Conservation (phyloP, 441 rosid genomes). For the Flueggea neowawraea region DNA sequence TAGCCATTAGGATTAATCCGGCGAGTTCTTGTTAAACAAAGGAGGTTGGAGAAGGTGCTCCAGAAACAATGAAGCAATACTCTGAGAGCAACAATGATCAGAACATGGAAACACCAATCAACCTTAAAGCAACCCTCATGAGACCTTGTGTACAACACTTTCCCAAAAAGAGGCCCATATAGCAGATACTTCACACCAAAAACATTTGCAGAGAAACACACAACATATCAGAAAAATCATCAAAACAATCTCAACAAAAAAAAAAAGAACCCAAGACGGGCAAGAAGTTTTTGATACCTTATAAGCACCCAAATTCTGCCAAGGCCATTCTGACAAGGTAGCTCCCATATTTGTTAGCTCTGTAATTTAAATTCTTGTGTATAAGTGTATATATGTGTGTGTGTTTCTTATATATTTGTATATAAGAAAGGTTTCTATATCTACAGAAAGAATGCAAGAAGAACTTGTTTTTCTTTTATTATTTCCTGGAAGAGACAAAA, state of each 20-base stretch:
- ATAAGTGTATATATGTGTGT: not conserved
- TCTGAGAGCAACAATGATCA: slow-evolving; percentile 49
- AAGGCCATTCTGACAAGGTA: slow-evolving; percentile 77
- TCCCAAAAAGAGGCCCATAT: slow-evolving; percentile 68
- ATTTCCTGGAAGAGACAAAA: too few species aligned
- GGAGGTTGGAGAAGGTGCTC: slow-evolving; percentile 54
- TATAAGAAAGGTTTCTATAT: not conserved
- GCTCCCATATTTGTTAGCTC: slow-evolving; percentile 29
- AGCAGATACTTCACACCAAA: slow-evolving; percentile 56
- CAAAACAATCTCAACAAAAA: not conserved
- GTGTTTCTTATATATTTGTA: too few species aligned
- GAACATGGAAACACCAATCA: slow-evolving; percentile 65
- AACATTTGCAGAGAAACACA: not conserved
- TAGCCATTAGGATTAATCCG: slow-evolving; percentile 61
- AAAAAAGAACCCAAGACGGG: not conserved
- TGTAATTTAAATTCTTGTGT: not conserved
- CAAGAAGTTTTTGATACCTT: slow-evolving; percentile 45
- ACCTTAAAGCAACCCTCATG: slow-evolving; percentile 39
- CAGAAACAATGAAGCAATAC: slow-evolving; percentile 26
- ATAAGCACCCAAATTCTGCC: slow-evolving; percentile 76
- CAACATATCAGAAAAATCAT: not conserved
- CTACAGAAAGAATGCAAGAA: not conserved
- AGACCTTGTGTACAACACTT: slow-evolving; percentile 46
- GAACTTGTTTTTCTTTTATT: too few species aligned
- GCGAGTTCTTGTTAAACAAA: slow-evolving; percentile 50